Conservation (phyloP, 2,329 filamentous ascomycete species). For the Nothophaeocryptopus gaeumannii region DNA sequence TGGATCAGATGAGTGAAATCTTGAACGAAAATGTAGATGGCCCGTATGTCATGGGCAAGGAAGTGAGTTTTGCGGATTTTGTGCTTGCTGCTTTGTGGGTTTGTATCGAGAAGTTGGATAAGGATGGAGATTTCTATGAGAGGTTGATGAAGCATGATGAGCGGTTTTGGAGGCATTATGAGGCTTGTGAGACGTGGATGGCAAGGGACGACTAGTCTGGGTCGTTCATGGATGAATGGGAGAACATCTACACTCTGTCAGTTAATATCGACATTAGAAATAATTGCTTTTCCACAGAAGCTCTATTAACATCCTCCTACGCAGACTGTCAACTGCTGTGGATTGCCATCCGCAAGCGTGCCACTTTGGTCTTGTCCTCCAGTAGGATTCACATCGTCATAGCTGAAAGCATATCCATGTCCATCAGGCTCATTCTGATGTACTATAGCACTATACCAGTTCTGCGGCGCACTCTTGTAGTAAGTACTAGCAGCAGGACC, state of each 20-base stretch:
- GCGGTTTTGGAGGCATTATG: constrained; percentile 36
- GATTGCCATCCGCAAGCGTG: constrained; percentile 44
- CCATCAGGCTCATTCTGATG: constrained; percentile 60
- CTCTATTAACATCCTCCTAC: constrained; percentile 41
- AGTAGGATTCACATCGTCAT: constrained; percentile 59
- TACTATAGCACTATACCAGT: constrained; percentile 59
- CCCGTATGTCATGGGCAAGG: constrained; percentile 55
- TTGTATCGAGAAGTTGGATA: constrained; percentile 36
- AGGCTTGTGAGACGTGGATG: constrained; percentile 42
- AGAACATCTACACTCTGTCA: no score
- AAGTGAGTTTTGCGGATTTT: constrained; percentile 57
- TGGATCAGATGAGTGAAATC: constrained; percentile 42
- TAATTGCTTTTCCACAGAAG: neutral
- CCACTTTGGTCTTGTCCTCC: constrained; percentile 50
- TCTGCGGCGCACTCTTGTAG: constrained; percentile 47
- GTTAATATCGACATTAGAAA: neutral
- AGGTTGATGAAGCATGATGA: constrained; percentile 41
- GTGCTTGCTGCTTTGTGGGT: constrained; percentile 48
- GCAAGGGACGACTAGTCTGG: constrained; percentile 34
- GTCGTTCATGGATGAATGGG: neutral
- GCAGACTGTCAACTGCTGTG: constrained; percentile 45
- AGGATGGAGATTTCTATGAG: constrained; percentile 39
- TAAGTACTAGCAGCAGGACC: constrained; percentile 29
- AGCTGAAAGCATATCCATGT: constrained; percentile 64
- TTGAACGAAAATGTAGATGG: constrained; percentile 54